Evolutionary conservation across 192 early-diverging fungal genomes (phyloP).

Genomic region (Coemansia sp.): DNA sequence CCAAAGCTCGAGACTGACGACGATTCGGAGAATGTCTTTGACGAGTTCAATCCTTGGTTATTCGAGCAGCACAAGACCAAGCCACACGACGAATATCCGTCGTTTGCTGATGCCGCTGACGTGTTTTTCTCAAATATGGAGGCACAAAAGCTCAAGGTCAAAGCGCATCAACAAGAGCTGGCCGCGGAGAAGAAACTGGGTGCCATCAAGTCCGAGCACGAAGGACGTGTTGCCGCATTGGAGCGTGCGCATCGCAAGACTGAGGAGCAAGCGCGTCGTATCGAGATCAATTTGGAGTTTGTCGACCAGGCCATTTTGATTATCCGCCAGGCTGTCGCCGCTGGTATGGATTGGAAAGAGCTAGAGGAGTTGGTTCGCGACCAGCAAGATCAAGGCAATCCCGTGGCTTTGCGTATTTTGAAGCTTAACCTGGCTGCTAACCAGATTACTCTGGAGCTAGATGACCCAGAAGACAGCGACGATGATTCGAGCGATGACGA

Average conservation of each 20-base stretch:
- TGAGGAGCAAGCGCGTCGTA: conserved; percentile 75
- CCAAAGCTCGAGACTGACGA: conserved; percentile 1
- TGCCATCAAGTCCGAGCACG: conserved; percentile 73
- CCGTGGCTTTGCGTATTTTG: conserved; percentile 76
- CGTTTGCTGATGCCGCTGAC: conserved; percentile 86
- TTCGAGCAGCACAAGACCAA: conserved; percentile 62
- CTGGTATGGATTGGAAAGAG: conserved; percentile 96
- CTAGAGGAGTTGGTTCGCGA: conserved; percentile 83
- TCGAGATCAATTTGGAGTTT: conserved; percentile 78
- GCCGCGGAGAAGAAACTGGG: conserved; percentile 83
- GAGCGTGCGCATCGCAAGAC: conserved; percentile 69
- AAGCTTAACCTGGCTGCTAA: conserved; percentile 76
- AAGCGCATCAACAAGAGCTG: conserved; percentile 69
- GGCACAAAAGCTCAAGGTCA: conserved; percentile 73
- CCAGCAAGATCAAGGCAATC: conserved; percentile 74
- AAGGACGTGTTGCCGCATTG: conserved; percentile 74
- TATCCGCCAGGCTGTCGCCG: conserved; percentile 83
- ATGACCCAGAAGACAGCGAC: conserved; percentile 57
- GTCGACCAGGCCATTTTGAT: conserved; percentile 88
- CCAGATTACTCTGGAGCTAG: conserved; percentile 70
- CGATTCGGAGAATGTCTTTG: conserved; percentile 24
- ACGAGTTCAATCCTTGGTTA: conserved; percentile 73
- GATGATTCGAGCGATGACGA: conserved; percentile 42
- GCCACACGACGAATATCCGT: conserved; percentile 61
- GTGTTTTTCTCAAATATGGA: conserved; percentile 92